Evolutionary conservation across 2,329 filamentous ascomycete species (phyloP).

Genomic region (Onygenales sp.): DNA sequence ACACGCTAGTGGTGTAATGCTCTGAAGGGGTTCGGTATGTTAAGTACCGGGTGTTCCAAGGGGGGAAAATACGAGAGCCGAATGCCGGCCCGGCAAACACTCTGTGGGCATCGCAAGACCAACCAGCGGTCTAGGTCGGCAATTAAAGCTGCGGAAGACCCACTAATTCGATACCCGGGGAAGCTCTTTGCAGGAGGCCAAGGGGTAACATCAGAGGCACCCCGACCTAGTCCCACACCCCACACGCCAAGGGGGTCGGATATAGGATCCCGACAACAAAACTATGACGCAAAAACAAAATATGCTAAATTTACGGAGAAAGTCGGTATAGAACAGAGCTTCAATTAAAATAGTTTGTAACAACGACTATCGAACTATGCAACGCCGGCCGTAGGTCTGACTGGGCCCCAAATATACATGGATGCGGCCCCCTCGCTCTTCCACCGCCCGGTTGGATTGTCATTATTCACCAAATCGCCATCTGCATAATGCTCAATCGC

Average conservation of each 20-base stretch:
- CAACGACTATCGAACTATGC: neutral
- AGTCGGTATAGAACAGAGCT: neutral
- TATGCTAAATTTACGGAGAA: neutral
- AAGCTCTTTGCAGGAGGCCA: too few relatives aligned
- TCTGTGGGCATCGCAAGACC: too few relatives aligned
- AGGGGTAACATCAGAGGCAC: too few relatives aligned
- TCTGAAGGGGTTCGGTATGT: neutral
- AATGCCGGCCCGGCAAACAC: neutral
- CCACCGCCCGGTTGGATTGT: constrained; percentile 4
- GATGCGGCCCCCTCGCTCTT: constrained; percentile 4
- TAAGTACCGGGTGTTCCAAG: neutral
- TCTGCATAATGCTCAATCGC: constrained; percentile 39
- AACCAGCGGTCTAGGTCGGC: too few relatives aligned
- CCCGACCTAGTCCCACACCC: too few relatives aligned
- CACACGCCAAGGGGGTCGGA: too few relatives aligned
- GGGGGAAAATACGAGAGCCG: neutral
- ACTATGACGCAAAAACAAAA: too few relatives aligned
- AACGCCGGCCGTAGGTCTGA: constrained; percentile 3
- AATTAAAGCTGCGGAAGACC: too few relatives aligned
- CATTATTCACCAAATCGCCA: constrained; percentile 41
- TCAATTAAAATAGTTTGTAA: neutral
- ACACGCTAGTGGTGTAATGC: neutral
- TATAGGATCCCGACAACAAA: too few relatives aligned
- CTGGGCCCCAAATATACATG: constrained; percentile 6
- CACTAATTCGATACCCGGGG: too few relatives aligned